A percentile compares a stretch with the other conserved stretches of the same genome.
Conservation (phyloP, 768 basidiomycete genomes). For the Leccinum barrowsii region DNA sequence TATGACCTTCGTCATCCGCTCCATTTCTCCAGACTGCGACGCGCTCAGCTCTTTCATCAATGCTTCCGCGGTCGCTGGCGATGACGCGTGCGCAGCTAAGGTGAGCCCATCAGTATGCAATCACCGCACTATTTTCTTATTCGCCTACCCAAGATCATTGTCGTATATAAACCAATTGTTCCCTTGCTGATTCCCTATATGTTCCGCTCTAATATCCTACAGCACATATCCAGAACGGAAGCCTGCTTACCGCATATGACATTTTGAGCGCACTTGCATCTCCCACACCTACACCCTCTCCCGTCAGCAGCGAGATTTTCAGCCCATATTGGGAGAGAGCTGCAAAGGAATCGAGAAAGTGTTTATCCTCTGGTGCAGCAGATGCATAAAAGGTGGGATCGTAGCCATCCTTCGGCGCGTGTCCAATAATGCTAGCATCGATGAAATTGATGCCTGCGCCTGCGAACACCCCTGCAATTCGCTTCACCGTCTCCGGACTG, state of each 20-base stretch:
- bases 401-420: conserved; percentile 45
- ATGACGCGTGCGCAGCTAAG: conserved; percentile 52
- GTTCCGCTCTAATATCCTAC: not conserved
- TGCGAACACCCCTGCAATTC: conserved; percentile 44
- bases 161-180: conserved; percentile 46
- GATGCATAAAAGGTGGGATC: conserved; percentile 58
- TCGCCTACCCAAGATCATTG: conserved; percentile 51
- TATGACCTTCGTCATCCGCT: conserved; percentile 36
- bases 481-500: conserved; percentile 46
- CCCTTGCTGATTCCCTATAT: conserved; percentile 55
- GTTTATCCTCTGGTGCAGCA: conserved; percentile 30
- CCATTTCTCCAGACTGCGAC: conserved; percentile 45
- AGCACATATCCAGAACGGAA: not conserved
- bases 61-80: conserved; percentile 58
- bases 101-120: not conserved
- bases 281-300: conserved; percentile 47
- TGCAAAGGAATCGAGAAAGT: conserved; percentile 38
- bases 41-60: conserved; percentile 45
- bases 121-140: not conserved
- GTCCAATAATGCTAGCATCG: conserved; percentile 57
- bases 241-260: conserved; percentile 53
- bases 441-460: conserved; percentile 41
- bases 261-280: conserved; percentile 63
- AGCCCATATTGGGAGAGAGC: conserved; percentile 42
- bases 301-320: conserved; percentile 43